Percentiles rank a stretch among this genome's conserved stretches.
Evolutionary conservation across 2,329 filamentous ascomycete genomes (phyloP).

Genomic region (Cephalotrichum gorgonifer): DNA sequence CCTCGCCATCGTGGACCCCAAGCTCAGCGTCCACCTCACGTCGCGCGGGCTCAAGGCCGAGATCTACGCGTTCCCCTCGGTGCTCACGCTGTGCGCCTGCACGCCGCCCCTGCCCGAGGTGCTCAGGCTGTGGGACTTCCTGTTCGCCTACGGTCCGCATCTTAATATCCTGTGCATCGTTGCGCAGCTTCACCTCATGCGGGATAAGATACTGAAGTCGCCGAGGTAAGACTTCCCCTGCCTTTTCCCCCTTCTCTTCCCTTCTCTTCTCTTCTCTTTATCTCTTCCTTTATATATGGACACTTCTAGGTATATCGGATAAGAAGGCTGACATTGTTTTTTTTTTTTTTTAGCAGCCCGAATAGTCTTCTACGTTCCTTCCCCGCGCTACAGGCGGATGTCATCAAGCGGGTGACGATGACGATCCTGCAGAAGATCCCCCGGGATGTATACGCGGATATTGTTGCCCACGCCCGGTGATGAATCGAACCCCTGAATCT

Average conservation of each 20-base stretch:
- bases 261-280: no score
- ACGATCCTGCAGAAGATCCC: slow-evolving; percentile 85
- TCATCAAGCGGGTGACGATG: slow-evolving; percentile 76
- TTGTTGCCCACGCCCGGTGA: slow-evolving; percentile 75
- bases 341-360: slow-evolving; percentile 46
- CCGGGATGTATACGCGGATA: slow-evolving; percentile 79
- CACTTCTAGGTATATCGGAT: no score
- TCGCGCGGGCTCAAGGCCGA: slow-evolving; percentile 83
- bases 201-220: slow-evolving; percentile 72
- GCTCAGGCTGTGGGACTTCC: slow-evolving; percentile 86
- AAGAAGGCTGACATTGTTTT: background rate
- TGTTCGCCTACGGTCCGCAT: slow-evolving; percentile 92
- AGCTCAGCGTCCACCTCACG: slow-evolving; percentile 73
- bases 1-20: slow-evolving; percentile 81
- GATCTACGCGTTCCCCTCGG: slow-evolving; percentile 92
- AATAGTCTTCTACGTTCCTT: slow-evolving; percentile 87
- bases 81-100: slow-evolving; percentile 88
- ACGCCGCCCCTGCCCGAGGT: slow-evolving; percentile 93
- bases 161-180: slow-evolving; percentile 95
- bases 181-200: slow-evolving; percentile 81
- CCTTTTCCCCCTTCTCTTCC: background rate
- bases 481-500: no score
- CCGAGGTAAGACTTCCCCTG: slow-evolving; percentile 51
- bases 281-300: no score
- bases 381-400: slow-evolving; percentile 70